Evolutionary conservation across 352 stramenopile species (phyloP).

Genomic region (Saprolegnia parasitica): DNA sequence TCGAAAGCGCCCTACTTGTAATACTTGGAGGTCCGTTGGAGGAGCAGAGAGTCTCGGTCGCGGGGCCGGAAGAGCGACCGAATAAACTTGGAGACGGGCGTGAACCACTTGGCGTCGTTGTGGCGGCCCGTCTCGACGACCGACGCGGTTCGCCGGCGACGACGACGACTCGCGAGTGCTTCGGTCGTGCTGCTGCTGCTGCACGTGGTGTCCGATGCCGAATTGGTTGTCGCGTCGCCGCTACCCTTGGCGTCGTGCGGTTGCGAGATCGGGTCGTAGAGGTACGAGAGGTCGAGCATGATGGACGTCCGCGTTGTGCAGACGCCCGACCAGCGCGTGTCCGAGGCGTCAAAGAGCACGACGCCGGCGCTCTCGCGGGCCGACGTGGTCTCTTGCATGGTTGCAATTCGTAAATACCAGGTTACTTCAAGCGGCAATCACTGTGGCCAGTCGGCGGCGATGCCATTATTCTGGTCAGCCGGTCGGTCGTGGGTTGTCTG

Average conservation of each 20-base stretch:
- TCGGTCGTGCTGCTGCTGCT: not conserved
- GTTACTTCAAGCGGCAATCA: too few relatives aligned
- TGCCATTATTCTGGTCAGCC: too few relatives aligned
- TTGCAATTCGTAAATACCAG: too few relatives aligned
- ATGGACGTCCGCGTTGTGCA: not conserved
- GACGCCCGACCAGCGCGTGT: conserved; percentile 5
- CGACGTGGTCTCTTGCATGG: too few relatives aligned
- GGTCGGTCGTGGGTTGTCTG: too few relatives aligned
- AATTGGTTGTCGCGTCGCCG: not conserved
- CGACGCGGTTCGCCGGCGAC: not conserved
- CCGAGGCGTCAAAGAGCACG: not conserved
- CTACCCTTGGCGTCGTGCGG: not conserved
- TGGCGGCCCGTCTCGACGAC: not conserved
- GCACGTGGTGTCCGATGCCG: not conserved
- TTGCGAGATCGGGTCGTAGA: not conserved
- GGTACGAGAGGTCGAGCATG: conserved; percentile 14
- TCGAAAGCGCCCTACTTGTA: too few relatives aligned
- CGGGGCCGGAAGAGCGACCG: not conserved
- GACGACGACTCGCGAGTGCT: not conserved
- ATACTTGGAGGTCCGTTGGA: not conserved
- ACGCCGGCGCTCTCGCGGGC: not conserved
- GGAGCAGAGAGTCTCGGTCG: not conserved
- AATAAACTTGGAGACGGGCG: not conserved
- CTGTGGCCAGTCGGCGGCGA: too few relatives aligned
- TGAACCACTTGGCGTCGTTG: not conserved